These are phyloP conservation scores for Mycena leptocephala DNA, from an alignment of 768 basidiomycete genomes.

Conservation along the genomic window DNA sequence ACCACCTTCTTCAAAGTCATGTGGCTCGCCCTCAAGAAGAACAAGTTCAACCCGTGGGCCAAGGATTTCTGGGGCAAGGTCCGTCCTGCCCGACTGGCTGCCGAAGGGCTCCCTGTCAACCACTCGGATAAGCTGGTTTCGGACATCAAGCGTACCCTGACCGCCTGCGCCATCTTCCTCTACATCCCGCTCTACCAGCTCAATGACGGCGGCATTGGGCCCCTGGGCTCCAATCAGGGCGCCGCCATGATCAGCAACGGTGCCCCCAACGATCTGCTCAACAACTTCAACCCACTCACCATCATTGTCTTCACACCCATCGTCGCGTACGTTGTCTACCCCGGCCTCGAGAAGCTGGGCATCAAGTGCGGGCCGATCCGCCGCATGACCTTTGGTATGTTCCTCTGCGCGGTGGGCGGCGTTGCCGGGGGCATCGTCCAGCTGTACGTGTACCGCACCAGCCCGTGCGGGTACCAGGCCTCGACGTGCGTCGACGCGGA, in stretches of 20 bases:
- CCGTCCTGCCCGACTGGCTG: not conserved
- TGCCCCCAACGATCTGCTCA: not conserved
- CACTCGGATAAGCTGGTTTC: too few species aligned
- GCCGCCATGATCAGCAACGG: not conserved
- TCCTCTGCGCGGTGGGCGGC: not conserved
- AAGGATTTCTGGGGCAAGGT: not conserved
- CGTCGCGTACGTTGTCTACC: not conserved
- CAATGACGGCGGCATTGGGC: not conserved
- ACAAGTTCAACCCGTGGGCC: not conserved
- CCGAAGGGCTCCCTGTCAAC: not conserved
- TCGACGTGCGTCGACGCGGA: not conserved
- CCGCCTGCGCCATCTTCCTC: not conserved
- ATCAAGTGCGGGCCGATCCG: not conserved
- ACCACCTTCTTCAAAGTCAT: not conserved
- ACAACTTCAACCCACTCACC: not conserved
- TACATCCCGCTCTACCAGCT: slow-evolving; percentile 1
- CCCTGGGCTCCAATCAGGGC: not conserved
- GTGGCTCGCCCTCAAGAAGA: not conserved
- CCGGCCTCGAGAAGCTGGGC: not conserved
- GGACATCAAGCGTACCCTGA: too few species aligned
- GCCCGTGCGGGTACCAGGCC: not conserved
- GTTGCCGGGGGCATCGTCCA: not conserved
- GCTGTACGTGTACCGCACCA: not conserved
- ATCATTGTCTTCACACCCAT: slow-evolving; percentile 1
- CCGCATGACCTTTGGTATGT: not conserved